Base-by-base conservation (phyloP, 192 early-diverging fungal genomes). In the Coemansia sp. region DNA sequence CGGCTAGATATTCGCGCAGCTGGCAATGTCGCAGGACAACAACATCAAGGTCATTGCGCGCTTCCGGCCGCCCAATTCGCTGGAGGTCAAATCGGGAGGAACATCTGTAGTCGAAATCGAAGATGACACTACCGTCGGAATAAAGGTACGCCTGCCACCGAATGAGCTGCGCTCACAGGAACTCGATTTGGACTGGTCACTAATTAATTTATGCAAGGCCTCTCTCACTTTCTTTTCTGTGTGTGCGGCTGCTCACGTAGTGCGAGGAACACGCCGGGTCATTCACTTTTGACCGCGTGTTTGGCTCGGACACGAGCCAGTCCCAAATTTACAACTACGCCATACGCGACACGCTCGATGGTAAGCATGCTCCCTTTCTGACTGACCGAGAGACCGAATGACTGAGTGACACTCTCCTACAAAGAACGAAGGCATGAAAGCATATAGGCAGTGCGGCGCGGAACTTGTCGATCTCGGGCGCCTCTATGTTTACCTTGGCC, bases 1-100 rank as follows among this genome's bases (percentile, higher is more conserved):
- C 10, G 15, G 43, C 27, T 40, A 38, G 12, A 19, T 63, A 49
- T 17, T 59, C n/a, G 15, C 29, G 22, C 20, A 39, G 19, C 19
- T 4, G 40, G 60, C 25, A 41, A 90, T 90, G 87, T 87, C 87
- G 76, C 76, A 78, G 67, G 75, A 74, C 76, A 94, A 91, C 76
- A 96, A 94, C 78, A 98, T 99, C 85, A 92, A 92, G 78, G 97
- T 99, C 65, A 92, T 99, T 64, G 96, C 94, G 86, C 91, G 97
- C 57, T 97, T 99, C 84, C 89, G 96, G 57, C 97, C 97, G 56
- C 93, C 96, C 72, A 99, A 99, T 82, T 84, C 88, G 57, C 76
- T 93, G 39, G 97, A 99, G 87, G 89, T 91, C 60, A 88, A 83
- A 53, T 94, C 97, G 72, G 95, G 95, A 64, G 94, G 96, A 61